Evolutionary conservation across 1,284 basidiomycete species (phyloP).

Genomic region (Leccinum solheimii): DNA sequence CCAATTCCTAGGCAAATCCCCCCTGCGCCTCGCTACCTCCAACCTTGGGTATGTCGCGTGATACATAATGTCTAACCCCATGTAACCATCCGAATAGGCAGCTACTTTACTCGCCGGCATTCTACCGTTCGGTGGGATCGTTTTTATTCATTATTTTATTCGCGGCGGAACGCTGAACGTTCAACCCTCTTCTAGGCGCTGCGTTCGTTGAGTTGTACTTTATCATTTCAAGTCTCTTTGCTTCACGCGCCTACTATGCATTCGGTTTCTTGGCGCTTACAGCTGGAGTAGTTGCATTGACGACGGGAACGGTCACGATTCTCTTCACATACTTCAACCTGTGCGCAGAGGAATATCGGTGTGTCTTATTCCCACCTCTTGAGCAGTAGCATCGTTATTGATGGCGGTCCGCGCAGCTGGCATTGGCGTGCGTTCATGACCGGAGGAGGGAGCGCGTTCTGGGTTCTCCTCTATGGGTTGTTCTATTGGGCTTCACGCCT

Average conservation of each 20-base stretch:
- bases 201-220: slow-evolving; percentile 97
- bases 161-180: slow-evolving; percentile 1
- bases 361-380: slow-evolving; percentile 16
- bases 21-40: slow-evolving; percentile 80
- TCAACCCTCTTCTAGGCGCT: slow-evolving; percentile 54
- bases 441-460: slow-evolving; percentile 93
- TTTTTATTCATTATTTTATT: slow-evolving; percentile 1
- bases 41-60: slow-evolving; percentile 59
- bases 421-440: slow-evolving; percentile 95
- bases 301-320: slow-evolving; percentile 88
- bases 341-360: slow-evolving; percentile 95
- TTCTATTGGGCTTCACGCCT: slow-evolving; percentile 90
- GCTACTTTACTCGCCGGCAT: slow-evolving; percentile 85
- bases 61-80: slow-evolving; percentile 6
- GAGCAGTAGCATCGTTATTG: not conserved
- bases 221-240: slow-evolving; percentile 90
- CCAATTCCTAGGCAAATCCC: slow-evolving; percentile 93
- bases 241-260: slow-evolving; percentile 91
- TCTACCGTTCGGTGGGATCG: slow-evolving; percentile 77
- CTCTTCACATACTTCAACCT: slow-evolving; percentile 92
- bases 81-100: slow-evolving; percentile 45
- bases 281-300: slow-evolving; percentile 80
- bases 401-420: slow-evolving; percentile 58
- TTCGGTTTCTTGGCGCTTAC: slow-evolving; percentile 95
- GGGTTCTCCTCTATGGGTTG: slow-evolving; percentile 65